Percentiles rank a stretch among this genome's conserved stretches.
phyloP scores from a whole-genome alignment of 768 basidiomycete species.

The Suillus luteus region DNA sequence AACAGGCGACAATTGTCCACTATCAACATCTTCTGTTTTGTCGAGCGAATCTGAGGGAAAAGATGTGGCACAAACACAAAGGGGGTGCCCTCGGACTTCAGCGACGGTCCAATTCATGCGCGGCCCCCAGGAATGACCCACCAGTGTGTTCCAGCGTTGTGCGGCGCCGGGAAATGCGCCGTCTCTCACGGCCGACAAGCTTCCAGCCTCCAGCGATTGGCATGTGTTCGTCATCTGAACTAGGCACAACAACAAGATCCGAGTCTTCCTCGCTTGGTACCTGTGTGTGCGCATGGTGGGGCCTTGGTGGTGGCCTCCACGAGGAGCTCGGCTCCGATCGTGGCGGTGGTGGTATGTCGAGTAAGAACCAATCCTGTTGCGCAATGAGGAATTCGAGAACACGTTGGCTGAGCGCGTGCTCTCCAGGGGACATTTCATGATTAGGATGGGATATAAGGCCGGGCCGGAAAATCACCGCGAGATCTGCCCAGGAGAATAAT shows the following conservation, averaged over 20 bases:
- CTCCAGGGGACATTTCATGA: conserved; percentile 83
- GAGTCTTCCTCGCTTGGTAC: conserved; percentile 42
- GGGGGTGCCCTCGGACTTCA: conserved; percentile 17
- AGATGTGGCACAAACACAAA: conserved; percentile 19
- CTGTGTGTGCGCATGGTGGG: conserved; percentile 14
- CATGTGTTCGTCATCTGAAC: conserved; percentile 51
- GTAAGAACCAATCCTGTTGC: conserved; percentile 95
- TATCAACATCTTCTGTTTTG: conserved; percentile 28
- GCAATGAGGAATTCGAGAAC: conserved; percentile 95
- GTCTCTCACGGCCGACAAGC: conserved; percentile 42
- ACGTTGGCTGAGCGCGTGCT: conserved; percentile 84
- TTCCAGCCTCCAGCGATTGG: conserved; percentile 54
- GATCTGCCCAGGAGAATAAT: conserved; percentile 51
- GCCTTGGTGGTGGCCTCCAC: conserved; percentile 28
- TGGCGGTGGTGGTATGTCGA: conserved; percentile 80
- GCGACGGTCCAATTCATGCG: conserved; percentile 32
- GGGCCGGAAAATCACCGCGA: conserved; percentile 96
- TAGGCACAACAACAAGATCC: conserved; percentile 45
- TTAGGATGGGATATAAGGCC: conserved; percentile 88
- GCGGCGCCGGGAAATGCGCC: conserved; percentile 53
- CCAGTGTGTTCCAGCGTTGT: conserved; percentile 52
- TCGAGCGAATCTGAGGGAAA: conserved; percentile 23
- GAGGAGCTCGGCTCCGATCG: conserved; percentile 32
- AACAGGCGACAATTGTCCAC: conserved; percentile 48
- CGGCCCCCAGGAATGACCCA: conserved; percentile 36